phyloP scores from a whole-genome alignment of 73 alveolate species.

The Stentor roeselii region DNA sequence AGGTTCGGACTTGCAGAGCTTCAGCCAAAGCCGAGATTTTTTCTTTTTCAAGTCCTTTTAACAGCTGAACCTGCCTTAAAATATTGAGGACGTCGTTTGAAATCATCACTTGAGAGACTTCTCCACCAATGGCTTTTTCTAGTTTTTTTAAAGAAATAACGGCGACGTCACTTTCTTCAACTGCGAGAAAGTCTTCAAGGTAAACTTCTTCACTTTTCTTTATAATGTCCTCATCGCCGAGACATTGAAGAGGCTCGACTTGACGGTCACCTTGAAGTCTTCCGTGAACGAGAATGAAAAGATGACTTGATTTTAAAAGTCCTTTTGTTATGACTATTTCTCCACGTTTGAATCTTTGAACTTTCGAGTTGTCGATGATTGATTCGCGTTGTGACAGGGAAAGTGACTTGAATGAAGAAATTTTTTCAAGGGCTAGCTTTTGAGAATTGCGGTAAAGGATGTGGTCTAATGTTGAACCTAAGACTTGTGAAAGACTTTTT shows the following conservation, averaged over 20 bases:
- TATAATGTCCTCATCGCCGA: neutral
- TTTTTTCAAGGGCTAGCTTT: neutral
- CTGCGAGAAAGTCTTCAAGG: neutral
- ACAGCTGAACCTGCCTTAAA: conserved; percentile 23
- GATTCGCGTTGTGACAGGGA: conserved; percentile 33
- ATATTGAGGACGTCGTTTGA: conserved; percentile 21
- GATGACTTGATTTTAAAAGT: conserved; percentile 11
- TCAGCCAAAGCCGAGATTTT: conserved; percentile 45
- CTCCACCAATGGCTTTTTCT: conserved; percentile 33
- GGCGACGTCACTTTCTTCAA: conserved; percentile 32
- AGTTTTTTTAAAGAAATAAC: conserved; percentile 35
- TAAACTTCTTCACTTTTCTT: conserved; percentile 5
- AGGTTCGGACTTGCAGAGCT: conserved; percentile 33
- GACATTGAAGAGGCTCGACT: conserved; percentile 27
- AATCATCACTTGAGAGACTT: neutral
- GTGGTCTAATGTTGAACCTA: neutral
- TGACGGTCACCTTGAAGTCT: conserved; percentile 24
- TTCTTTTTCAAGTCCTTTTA: conserved; percentile 36
- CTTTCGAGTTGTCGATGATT: conserved; percentile 26
- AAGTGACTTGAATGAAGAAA: neutral
- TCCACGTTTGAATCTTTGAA: conserved; percentile 21
- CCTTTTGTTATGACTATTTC: conserved; percentile 36
- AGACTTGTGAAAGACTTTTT: neutral
- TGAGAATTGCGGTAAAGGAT: neutral
- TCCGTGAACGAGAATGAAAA: conserved; percentile 34